phyloP scores from a whole-genome alignment of 192 early-diverging fungal genomes.

The Entomortierella chlamydospora region DNA sequence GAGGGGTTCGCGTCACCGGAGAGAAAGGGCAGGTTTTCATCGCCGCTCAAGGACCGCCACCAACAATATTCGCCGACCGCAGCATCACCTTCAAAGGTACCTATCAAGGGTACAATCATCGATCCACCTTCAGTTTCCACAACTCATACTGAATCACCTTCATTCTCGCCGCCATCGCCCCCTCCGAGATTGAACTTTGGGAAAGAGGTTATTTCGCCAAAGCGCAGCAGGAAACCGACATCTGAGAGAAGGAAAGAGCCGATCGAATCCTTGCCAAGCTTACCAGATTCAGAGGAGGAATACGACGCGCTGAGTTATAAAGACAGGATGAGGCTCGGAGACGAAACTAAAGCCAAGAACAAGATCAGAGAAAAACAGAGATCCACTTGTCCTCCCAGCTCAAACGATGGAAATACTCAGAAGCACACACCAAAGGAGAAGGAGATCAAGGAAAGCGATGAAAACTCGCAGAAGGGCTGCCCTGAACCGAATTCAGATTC shows the following conservation, averaged over 20 bases:
- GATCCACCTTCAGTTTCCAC: not conserved
- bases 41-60: not conserved
- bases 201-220: not conserved
- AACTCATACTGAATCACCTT: not conserved
- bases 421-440: not conserved
- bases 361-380: not conserved
- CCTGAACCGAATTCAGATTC: constrained; percentile 12
- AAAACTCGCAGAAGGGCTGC: not conserved
- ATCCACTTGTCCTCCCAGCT: too few relatives aligned
- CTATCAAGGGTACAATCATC: not conserved
- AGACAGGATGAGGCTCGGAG: not conserved
- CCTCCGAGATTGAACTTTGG: not conserved
- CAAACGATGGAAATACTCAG: too few relatives aligned
- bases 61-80: not conserved
- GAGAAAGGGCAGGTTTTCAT: too few relatives aligned
- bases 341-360: not conserved
- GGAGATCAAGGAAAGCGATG: not conserved
- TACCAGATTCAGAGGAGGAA: not conserved
- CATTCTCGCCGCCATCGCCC: not conserved
- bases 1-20: too few relatives aligned
- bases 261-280: not conserved
- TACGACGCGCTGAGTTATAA: not conserved
- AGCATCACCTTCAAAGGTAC: not conserved
- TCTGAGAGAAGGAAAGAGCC: not conserved
- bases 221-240: not conserved